Conservation (phyloP, 768 basidiomycete species). For the Dictyophora rubrovolvata region DNA sequence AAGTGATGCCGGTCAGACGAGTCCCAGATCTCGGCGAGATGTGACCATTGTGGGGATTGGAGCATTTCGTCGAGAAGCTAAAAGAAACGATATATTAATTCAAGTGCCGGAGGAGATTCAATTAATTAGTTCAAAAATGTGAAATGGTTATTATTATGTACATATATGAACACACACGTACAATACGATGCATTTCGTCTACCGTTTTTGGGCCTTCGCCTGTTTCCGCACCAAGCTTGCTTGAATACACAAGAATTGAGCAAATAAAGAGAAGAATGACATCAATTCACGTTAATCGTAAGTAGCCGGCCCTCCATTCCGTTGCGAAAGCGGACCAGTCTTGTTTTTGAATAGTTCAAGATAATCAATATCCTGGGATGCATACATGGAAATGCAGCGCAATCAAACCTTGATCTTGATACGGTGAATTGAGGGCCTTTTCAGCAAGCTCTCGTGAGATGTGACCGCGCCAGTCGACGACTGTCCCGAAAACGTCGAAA, state of each 20-base stretch:
- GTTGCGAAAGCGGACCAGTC: conserved; percentile 42
- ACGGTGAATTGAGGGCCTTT: not conserved
- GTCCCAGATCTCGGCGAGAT: conserved; percentile 36
- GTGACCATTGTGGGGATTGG: conserved; percentile 35
- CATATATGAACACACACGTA: conserved; percentile 11
- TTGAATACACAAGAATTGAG: not conserved
- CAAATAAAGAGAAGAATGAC: not conserved
- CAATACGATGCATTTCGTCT: conserved; percentile 49
- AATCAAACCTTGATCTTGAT: not conserved
- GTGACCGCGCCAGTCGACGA: conserved; percentile 23
- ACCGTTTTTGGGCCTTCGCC: conserved; percentile 39
- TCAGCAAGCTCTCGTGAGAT: conserved; percentile 1
- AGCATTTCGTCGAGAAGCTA: conserved; percentile 54
- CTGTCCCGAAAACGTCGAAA: conserved; percentile 26
- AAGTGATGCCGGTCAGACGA: conserved; percentile 34
- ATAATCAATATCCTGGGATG: not conserved
- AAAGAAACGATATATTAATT: not conserved
- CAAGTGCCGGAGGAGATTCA: not conserved
- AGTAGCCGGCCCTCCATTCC: conserved; percentile 49
- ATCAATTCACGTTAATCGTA: conserved; percentile 32
- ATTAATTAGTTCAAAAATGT: not conserved
- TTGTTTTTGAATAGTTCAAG: not conserved
- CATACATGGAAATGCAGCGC: not conserved
- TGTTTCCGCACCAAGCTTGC: conserved; percentile 23
- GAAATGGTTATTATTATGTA: not conserved